phyloP scores from a whole-genome alignment of 352 stramenopile species.

The Globisporangium middletonii region DNA sequence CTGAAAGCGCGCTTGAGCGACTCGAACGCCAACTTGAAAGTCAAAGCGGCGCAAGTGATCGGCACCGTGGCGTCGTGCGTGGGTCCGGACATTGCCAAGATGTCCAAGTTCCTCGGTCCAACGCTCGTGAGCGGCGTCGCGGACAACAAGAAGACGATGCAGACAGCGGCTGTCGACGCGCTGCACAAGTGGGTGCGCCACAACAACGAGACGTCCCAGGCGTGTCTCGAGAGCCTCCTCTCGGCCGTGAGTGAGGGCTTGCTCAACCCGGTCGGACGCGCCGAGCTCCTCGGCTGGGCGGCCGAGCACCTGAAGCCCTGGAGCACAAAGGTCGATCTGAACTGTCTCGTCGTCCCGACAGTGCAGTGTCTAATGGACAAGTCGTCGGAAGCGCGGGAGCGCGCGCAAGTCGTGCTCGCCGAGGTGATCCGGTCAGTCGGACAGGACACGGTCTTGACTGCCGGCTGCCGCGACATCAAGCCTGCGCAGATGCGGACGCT shows the following conservation, averaged over 20 bases:
- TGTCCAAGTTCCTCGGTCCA: conserved; percentile 74
- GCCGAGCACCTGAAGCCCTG: conserved; percentile 59
- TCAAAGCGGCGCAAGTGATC: conserved; percentile 82
- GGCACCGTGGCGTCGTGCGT: conserved; percentile 68
- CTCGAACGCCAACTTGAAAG: conserved; percentile 85
- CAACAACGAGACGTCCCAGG: conserved; percentile 49
- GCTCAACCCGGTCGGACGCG: conserved; percentile 70
- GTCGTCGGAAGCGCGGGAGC: conserved; percentile 75
- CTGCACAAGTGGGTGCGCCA: conserved; percentile 84
- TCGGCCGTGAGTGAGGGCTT: conserved; percentile 63
- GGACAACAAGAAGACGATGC: conserved; percentile 90
- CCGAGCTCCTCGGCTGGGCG: conserved; percentile 71
- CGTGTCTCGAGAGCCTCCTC: conserved; percentile 71
- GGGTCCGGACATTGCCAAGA: conserved; percentile 66
- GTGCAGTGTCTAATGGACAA: conserved; percentile 84
- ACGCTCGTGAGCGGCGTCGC: conserved; percentile 64
- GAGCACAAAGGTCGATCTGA: conserved; percentile 63
- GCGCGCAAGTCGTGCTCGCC: conserved; percentile 65
- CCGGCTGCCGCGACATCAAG: conserved; percentile 76
- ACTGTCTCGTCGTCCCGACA: conserved; percentile 52
- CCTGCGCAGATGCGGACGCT: conserved; percentile 81
- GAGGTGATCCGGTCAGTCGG: conserved; percentile 82
- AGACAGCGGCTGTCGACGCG: conserved; percentile 64
- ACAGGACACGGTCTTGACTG: conserved; percentile 61
- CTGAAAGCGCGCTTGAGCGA: conserved; percentile 78